A percentile compares a stretch with the other conserved stretches of the same genome.
phyloP scores from a whole-genome alignment of 768 basidiomycete genomes.

The Neoboletus magnificus region DNA sequence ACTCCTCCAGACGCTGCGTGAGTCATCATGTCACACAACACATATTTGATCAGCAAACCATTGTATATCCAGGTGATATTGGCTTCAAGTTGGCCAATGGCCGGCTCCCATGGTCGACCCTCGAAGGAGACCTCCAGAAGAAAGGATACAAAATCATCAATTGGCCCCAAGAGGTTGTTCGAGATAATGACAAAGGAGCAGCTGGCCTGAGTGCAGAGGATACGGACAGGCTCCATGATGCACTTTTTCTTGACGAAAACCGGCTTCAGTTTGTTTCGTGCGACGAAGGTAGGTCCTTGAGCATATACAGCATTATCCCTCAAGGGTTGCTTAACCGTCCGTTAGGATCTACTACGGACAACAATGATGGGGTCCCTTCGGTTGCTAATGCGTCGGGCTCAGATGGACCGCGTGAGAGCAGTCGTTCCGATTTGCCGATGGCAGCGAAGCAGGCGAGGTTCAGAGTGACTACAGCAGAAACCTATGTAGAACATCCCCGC shows the following conservation, averaged over 20 bases:
- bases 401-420: too few relatives aligned
- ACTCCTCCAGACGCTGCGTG: slow-evolving; percentile 8
- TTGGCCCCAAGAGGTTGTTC: slow-evolving; percentile 2
- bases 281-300: neutral
- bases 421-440: neutral
- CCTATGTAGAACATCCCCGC: neutral
- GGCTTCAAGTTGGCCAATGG: slow-evolving; percentile 1
- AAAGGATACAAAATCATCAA: slow-evolving; percentile 3
- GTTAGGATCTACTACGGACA: neutral
- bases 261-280: slow-evolving; percentile 1
- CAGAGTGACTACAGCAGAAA: neutral
- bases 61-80: neutral
- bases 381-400: neutral
- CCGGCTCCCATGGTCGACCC: slow-evolving; percentile 12
- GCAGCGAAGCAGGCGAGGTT: neutral
- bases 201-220: slow-evolving; percentile 4
- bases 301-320: too few relatives aligned
- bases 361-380: neutral
- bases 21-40: neutral
- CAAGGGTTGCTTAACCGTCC: neutral
- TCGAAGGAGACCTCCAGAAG: slow-evolving; percentile 1
- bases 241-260: neutral
- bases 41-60: too few relatives aligned
- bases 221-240: slow-evolving; percentile 1
- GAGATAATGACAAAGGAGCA: slow-evolving; percentile 1